phyloP scores from a whole-genome alignment of 495 filamentous ascomycete genomes.

The Geopyxis carbonaria region DNA sequence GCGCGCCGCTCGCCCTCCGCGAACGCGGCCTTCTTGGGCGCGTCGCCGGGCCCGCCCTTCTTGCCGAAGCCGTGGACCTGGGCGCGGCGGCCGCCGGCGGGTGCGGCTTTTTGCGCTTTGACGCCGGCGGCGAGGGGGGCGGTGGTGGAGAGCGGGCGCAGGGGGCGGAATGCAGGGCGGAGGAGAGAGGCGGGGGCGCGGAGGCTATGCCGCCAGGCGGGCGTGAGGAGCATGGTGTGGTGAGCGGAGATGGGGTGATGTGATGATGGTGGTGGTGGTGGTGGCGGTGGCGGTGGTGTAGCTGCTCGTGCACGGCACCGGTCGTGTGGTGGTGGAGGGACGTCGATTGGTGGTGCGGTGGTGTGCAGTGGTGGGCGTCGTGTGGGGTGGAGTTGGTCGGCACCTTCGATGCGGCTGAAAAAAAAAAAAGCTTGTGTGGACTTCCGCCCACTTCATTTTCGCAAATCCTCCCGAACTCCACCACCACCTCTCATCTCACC shows the following conservation, averaged over 20 bases:
- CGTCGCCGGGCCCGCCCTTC: conserved; percentile 34
- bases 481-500: too few species aligned
- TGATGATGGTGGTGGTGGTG: conserved; percentile 17
- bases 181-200: too few species aligned
- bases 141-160: too few species aligned
- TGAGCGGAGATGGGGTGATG: too few species aligned
- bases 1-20: conserved; percentile 67
- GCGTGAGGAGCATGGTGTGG: conserved; percentile 28
- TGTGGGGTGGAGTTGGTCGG: not conserved
- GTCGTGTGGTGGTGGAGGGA: conserved; percentile 10
- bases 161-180: too few species aligned
- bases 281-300: conserved; percentile 17
- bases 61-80: conserved; percentile 21
- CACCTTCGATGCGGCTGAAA: conserved; percentile 1
- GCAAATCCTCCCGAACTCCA: conserved; percentile 1
- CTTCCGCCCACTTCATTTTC: too few species aligned
- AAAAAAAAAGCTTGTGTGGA: too few species aligned
- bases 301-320: conserved; percentile 10
- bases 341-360: conserved; percentile 9
- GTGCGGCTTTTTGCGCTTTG: conserved; percentile 30
- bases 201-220: too few species aligned
- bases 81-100: conserved; percentile 19
- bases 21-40: conserved; percentile 35
- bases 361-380: conserved; percentile 9
- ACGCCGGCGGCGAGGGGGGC: conserved; percentile 30